Evolutionary conservation across 768 basidiomycete genomes (phyloP), one percentile per base, ranked within the genome.

Genomic region (Multifurca ochricompacta): DNA sequence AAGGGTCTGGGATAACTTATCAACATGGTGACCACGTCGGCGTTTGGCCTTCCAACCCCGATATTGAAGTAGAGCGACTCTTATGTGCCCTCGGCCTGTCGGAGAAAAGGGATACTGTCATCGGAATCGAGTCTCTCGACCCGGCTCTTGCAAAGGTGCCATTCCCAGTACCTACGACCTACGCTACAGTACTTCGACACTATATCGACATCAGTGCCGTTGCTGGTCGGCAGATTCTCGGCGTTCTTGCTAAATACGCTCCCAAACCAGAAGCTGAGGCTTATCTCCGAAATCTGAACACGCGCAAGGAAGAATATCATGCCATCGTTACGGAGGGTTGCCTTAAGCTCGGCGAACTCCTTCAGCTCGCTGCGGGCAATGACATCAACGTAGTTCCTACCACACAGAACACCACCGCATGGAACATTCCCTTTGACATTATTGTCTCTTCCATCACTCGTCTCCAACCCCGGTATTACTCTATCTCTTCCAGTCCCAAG

Each of bases 1-100:
- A 94, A 70, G 91, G 90, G 16, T 93, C 93, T 39, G 94, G 94
- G 35, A 90, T 98, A 64, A 91, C 86, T n/a, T 99, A 99, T 70
- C 95, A 98, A 68, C 93, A 97, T 56, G 96, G 96, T 50, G 96
- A 99, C 68, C 96, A 99, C 65, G 84, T 96, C 60, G 96, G 92
- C 55, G 80, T 99, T 49, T 99, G 95, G 95, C 95, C 96, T 11
- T 82, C 83, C 53, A 99, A 99, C 71, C 81, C 95, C 7, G 91
- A 96, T 58, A 68, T 84, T 42, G 94, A 98, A 65, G 93, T 98
- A 40, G 82, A 90, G 49, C 85, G 94, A 52, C 79, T 96, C 23
- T 79, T 99, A 18, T 85, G 80, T 58, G 79, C 85, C 36, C 83
- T 99, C 44, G 95, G 93, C 23, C 77, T 99, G 10, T 76, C 78